phyloP scores from a whole-genome alignment of 2,329 filamentous ascomycete genomes.

The Microdochium trichocladiopsis region DNA sequence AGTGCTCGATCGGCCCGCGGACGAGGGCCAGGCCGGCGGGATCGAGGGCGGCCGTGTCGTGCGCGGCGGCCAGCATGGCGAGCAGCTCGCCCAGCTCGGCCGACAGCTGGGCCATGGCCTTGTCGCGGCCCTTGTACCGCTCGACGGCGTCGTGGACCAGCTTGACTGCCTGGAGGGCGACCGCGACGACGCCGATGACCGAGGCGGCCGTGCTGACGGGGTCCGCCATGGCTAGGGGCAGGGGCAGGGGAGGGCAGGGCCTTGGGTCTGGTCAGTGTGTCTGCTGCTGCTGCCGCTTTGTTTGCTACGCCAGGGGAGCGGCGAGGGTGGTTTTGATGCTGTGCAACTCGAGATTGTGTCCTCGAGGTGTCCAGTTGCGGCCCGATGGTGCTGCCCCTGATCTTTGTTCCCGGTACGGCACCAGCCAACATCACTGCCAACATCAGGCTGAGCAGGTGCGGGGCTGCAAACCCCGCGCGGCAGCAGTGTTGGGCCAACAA shows the following conservation, averaged over 20 bases:
- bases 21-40: slow-evolving; percentile 21
- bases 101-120: slow-evolving; percentile 22
- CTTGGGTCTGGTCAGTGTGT: no score
- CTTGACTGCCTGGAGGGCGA: slow-evolving; percentile 23
- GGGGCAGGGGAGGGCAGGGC: not conserved
- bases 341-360: not conserved
- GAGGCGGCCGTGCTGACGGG: slow-evolving; percentile 22
- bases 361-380: not conserved
- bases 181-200: slow-evolving; percentile 21
- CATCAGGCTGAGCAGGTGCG: no score
- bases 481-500: no score
- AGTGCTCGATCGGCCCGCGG: slow-evolving; percentile 25
- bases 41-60: slow-evolving; percentile 14
- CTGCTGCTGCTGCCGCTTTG: no score
- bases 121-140: slow-evolving; percentile 25
- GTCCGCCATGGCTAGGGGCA: slow-evolving; percentile 3
- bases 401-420: no score
- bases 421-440: no score
- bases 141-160: slow-evolving; percentile 23
- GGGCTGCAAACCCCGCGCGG: no score
- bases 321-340: not conserved
- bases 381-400: no score
- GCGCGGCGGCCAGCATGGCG: slow-evolving; percentile 21
- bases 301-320: not conserved
- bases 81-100: slow-evolving; percentile 22